phyloP scores from a whole-genome alignment of 1,284 basidiomycete genomes.

The Nidula niveotomentosa region DNA sequence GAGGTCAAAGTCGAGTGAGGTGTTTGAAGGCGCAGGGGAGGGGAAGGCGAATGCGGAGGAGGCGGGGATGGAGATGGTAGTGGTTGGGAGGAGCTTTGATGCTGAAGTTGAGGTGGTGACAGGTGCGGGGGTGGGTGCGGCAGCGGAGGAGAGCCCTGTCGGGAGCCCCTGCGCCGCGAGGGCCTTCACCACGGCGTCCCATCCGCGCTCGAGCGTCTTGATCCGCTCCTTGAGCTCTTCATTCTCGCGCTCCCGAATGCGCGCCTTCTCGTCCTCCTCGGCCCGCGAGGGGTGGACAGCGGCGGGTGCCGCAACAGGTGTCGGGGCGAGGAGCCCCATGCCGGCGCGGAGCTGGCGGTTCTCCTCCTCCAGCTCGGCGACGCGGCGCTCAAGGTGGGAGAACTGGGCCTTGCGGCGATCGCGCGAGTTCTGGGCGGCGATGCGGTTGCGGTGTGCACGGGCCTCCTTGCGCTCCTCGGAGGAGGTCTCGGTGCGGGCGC shows the following conservation, averaged over 20 bases:
- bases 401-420: slow-evolving; percentile 81
- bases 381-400: slow-evolving; percentile 70
- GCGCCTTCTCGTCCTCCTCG: slow-evolving; percentile 21
- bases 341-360: slow-evolving; percentile 75
- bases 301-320: slow-evolving; percentile 17
- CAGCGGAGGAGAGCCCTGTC: slow-evolving; percentile 21
- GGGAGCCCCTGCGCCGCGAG: slow-evolving; percentile 66
- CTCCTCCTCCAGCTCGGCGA: slow-evolving; percentile 83
- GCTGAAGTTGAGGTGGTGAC: slow-evolving; percentile 16
- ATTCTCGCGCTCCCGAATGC: slow-evolving; percentile 54
- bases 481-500: slow-evolving; percentile 56
- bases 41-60: slow-evolving; percentile 36
- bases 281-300: slow-evolving; percentile 25
- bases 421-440: slow-evolving; percentile 82
- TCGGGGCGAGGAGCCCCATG: slow-evolving; percentile 49
- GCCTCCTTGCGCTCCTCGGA: slow-evolving; percentile 81
- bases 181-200: slow-evolving; percentile 76
- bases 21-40: slow-evolving; percentile 49
- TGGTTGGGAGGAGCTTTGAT: slow-evolving; percentile 1
- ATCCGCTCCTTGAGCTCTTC: slow-evolving; percentile 73
- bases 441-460: slow-evolving; percentile 78
- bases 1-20: slow-evolving; percentile 21
- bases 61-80: slow-evolving; percentile 9
- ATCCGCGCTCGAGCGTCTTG: slow-evolving; percentile 73
- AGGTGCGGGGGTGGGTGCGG: slow-evolving; percentile 23